phyloP scores from a whole-genome alignment of 768 basidiomycete genomes.

The Kwoniella bestiolae region DNA sequence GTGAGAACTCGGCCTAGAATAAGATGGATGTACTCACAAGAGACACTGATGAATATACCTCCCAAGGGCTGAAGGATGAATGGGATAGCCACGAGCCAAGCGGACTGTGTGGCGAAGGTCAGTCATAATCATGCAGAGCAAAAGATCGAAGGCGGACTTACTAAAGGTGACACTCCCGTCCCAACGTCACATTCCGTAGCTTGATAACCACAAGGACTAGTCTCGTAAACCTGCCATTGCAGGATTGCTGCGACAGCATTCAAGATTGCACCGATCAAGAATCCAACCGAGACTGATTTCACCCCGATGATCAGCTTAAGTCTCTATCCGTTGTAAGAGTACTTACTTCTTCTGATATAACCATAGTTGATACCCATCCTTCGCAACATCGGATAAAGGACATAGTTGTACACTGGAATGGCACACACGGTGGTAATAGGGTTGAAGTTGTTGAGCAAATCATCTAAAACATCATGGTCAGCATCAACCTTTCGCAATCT shows the following conservation, averaged over 20 bases:
- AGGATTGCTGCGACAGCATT: slow-evolving; percentile 45
- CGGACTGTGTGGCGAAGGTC: slow-evolving; percentile 12
- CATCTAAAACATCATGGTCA: slow-evolving; percentile 36
- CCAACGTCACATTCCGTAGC: slow-evolving; percentile 15
- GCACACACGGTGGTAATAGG: slow-evolving; percentile 33
- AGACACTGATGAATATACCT: slow-evolving; percentile 47
- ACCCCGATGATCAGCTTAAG: background rate
- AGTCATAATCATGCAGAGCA: slow-evolving; percentile 30
- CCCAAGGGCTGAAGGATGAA: slow-evolving; percentile 46
- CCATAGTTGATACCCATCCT: slow-evolving; percentile 31
- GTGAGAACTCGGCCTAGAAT: background rate
- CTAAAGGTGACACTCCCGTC: slow-evolving; percentile 11
- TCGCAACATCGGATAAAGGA: slow-evolving; percentile 42
- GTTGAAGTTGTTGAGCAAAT: slow-evolving; percentile 51
- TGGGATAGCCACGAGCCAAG: slow-evolving; percentile 46
- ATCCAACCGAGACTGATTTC: slow-evolving; percentile 17
- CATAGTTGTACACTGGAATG: slow-evolving; percentile 47
- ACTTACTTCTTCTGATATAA: slow-evolving; percentile 20
- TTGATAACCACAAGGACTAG: slow-evolving; percentile 8
- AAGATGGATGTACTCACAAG: slow-evolving; percentile 5
- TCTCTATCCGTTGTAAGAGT: background rate
- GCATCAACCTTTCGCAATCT: background rate
- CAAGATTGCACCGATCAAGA: slow-evolving; percentile 25
- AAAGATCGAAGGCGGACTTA: slow-evolving; percentile 28
- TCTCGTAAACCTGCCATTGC: slow-evolving; percentile 19